Base-by-base conservation (phyloP, 2,329 filamentous ascomycete species). In the Apiospora arundinis region DNA sequence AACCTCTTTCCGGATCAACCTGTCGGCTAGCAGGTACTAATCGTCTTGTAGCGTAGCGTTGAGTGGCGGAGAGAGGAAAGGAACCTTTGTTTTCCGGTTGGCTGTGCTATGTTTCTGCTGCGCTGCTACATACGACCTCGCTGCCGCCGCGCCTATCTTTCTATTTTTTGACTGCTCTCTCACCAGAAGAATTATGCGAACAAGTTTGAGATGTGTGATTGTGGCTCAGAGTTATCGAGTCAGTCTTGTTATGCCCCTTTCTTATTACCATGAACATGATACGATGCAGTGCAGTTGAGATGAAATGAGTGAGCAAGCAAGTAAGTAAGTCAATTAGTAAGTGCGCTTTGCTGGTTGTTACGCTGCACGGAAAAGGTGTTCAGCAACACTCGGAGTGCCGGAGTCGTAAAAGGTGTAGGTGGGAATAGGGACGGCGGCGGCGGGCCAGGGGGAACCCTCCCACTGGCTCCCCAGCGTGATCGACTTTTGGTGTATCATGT, bases 401-500 rank as follows among this genome's bases (percentile, higher is more conserved):
- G 52, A 60, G 28, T 60, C 28, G 52, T 60, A 37, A 18, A 28
- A 32, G 49, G 49, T 32, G 14, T 23, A 28, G 23, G 49, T 56
- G 25, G 49, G 8, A 56, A 28, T 60, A 60, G 52, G 49, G 25
- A 56, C 52, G 56, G 28, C 32, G 32, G 32, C 45, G n/a, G 45
- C 67, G 28, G 28, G 45, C 45, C 45, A 69, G 32, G 67, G 67
- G 28, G 45, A 25, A 40, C 46, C 45, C 67, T 49, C 52, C 32
- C 56, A 63, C 56, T 63, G 56, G 56, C 56, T 40, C 32, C 32
- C 32, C 56, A 71, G 46, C 52, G 69, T 71, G 70, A 71, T 71
- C 68, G 70, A 65, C 69, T 70, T 67, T 60, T 44, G 65, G 65
- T 70, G 69, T 72, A 67, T 72, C 71, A 72, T 70, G 66, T 72